Base-by-base conservation (phyloP, 225 moss, liverwort and hornwort species). In the Marchantia polymorpha region DNA sequence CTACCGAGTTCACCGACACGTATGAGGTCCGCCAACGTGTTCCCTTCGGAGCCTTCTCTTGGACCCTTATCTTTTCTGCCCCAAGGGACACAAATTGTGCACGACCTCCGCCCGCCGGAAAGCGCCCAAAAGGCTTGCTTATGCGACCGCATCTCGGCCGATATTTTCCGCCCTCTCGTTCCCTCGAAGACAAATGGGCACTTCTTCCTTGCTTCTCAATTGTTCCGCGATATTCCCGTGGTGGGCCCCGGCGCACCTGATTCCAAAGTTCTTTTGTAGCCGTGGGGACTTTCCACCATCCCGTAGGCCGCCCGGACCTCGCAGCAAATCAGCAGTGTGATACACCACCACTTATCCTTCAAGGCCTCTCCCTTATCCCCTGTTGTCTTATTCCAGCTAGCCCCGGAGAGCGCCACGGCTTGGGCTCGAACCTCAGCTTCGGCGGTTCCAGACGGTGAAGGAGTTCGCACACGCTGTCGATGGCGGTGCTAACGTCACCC, bases 21-120 rank as follows among this genome's bases (percentile, higher is more conserved):
- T 19, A 30, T 51, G 49, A 7, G 64, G 25, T 47, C 52, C 12
- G 72, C 10, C 27, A 74, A 74, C 74, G 74, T 74, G 74, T 74
- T 74, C 58, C 56, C 10, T 58, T 74, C 30, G 55, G 30, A 74
- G 74, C 74, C 56, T 56, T 73, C 23, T 74, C 74, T 74, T 74
- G 26, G 17, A 12, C 13, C 6, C 27, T 16, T 29, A 74, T 74
- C 26, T 74, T 74, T 74, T 56, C 50, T 16, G 6, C 13, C 55
- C 29, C 1, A 55, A 20, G 10, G 29, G 74, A 69, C 55, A 55
- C 6, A 55, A 55, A 26, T 71, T 74, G 26, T 7, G 74, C 53
- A 74, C 73, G 52, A 16, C 7, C 70, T 20, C 10, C 66, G 12
- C 2, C 7, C 47, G 8, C 0, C 52, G n/a, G 1, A 72, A 52